Conservation (phyloP, 1,284 basidiomycete species). For the Tilletia indica region DNA sequence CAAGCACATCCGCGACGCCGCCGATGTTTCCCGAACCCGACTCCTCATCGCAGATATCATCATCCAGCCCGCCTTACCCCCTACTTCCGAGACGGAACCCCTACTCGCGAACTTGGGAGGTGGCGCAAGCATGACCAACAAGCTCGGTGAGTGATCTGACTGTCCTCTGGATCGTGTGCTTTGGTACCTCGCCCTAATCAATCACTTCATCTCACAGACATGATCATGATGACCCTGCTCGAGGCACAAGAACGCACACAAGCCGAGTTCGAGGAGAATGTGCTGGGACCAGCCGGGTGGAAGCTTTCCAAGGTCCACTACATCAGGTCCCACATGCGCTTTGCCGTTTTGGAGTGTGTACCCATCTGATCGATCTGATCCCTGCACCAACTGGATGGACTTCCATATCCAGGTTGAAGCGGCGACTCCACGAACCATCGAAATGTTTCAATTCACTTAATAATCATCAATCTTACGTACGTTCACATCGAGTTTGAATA, state of each 20-base stretch:
- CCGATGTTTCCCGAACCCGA: not conserved
- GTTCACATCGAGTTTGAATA: no score
- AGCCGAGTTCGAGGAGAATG: conserved; percentile 1
- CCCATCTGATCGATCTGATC: not conserved
- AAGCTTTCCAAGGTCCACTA: conserved; percentile 5
- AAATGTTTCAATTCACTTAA: no score
- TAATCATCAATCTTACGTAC: no score
- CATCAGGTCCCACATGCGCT: not conserved
- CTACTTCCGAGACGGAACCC: not conserved
- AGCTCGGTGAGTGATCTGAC: not conserved
- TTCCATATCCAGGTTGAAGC: no score
- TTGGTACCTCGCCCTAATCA: not conserved
- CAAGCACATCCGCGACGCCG: conserved; percentile 1
- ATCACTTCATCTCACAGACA: not conserved
- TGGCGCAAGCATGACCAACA: not conserved
- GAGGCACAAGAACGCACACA: conserved; percentile 12
- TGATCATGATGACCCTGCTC: conserved; percentile 12
- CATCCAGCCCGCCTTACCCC: not conserved
- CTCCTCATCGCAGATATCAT: conserved; percentile 7
- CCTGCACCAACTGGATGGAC: no score
- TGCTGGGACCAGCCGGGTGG: not conserved
- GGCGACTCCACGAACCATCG: no score
- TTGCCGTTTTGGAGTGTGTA: not conserved
- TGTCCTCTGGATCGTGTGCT: no score
- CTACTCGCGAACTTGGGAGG: not conserved